Conservation (phyloP, 2,329 filamentous ascomycete genomes). For the Fusarium papillatum region DNA sequence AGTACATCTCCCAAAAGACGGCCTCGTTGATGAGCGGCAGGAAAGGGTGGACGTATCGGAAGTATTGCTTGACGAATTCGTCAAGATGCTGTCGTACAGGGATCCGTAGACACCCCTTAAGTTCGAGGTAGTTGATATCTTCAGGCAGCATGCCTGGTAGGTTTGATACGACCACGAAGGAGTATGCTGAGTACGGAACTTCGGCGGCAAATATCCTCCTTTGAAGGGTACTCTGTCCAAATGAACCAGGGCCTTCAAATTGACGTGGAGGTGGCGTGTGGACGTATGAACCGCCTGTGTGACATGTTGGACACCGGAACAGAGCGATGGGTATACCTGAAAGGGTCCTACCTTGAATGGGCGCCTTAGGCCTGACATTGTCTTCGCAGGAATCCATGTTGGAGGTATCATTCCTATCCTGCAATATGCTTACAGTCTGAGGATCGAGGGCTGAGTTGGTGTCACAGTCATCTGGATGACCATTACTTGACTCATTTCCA, state of each 20-base stretch:
- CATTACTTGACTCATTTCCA: background rate
- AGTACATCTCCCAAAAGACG: slow-evolving; percentile 26
- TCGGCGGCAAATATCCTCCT: background rate
- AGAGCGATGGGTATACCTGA: background rate
- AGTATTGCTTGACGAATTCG: slow-evolving; percentile 29
- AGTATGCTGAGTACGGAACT: background rate
- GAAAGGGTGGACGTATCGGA: slow-evolving; percentile 24
- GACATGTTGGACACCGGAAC: background rate
- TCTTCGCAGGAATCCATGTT: background rate
- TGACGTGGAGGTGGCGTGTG: background rate
- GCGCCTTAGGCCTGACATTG: background rate
- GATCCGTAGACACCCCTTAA: slow-evolving; percentile 25
- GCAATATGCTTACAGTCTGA: background rate
- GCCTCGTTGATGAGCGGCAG: slow-evolving; percentile 23
- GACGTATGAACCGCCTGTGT: background rate
- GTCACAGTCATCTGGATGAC: background rate
- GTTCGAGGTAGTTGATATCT: slow-evolving; percentile 26
- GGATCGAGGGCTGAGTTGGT: background rate
- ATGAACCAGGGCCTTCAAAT: background rate
- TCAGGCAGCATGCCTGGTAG: background rate
- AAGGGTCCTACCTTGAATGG: background rate
- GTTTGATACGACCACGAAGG: background rate
- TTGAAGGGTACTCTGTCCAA: background rate
- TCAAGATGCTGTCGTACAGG: slow-evolving; percentile 21
- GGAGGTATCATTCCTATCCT: background rate